phyloP scores from a whole-genome alignment of 1,284 basidiomycete species.

The Coniophora puteana region DNA sequence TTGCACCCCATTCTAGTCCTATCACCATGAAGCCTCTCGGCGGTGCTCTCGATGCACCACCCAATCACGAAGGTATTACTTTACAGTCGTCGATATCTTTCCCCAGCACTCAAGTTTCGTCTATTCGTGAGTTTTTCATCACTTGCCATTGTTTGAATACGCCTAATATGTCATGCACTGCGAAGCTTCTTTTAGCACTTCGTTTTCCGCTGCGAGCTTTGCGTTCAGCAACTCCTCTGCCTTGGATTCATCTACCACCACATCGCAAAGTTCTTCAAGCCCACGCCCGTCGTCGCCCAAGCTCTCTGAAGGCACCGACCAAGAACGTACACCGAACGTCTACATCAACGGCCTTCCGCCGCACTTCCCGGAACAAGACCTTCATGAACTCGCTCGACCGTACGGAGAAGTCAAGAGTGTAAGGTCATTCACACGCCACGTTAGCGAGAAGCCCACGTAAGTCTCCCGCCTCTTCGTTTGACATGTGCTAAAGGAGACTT shows the following conservation, averaged over 20 bases:
- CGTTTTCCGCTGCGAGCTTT: too few relatives aligned
- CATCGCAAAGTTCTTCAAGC: slow-evolving; percentile 9
- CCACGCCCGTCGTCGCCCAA: slow-evolving; percentile 13
- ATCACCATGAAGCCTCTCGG: too few relatives aligned
- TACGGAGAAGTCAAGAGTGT: slow-evolving; percentile 59
- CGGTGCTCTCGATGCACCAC: too few relatives aligned
- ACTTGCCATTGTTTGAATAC: background rate
- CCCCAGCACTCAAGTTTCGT: too few relatives aligned
- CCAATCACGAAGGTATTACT: too few relatives aligned
- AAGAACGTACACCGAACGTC: slow-evolving; percentile 49
- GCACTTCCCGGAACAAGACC: slow-evolving; percentile 58
- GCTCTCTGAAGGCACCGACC: slow-evolving; percentile 8
- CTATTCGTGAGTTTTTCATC: slow-evolving; percentile 18
- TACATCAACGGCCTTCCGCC: slow-evolving; percentile 68
- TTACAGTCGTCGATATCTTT: too few relatives aligned
- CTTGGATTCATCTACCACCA: slow-evolving; percentile 9
- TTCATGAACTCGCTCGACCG: slow-evolving; percentile 50
- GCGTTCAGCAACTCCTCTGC: too few relatives aligned
- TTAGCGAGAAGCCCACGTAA: slow-evolving; percentile 46
- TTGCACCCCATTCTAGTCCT: slow-evolving; percentile 21
- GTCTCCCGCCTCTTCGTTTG: slow-evolving; percentile 9
- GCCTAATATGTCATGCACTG: slow-evolving; percentile 2
- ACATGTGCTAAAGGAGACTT: background rate
- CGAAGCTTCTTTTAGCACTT: slow-evolving; percentile 24
- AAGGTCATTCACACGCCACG: slow-evolving; percentile 60